Evolutionary conservation across 225 moss, liverwort and hornwort species (phyloP).

Genomic region (Takakia lepidozioides): DNA sequence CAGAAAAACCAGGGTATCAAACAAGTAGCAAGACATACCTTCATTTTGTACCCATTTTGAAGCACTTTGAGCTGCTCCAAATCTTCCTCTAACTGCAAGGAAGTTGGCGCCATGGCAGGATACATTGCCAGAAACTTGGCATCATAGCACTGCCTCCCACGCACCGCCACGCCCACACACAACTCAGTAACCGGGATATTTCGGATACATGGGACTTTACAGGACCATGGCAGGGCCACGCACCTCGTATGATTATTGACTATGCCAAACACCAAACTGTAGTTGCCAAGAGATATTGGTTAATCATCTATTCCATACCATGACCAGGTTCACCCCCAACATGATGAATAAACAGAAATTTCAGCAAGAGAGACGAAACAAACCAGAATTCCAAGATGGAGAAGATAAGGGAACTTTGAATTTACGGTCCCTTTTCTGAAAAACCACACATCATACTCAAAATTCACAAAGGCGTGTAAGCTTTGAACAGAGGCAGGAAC

Average conservation of each 20-base stretch:
- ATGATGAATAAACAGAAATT: no score
- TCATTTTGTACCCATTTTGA: conserved; percentile 86
- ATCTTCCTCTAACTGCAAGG: conserved; percentile 85
- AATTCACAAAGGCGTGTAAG: no score
- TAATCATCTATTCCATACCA: no score
- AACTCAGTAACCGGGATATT: conserved; percentile 1
- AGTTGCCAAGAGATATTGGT: background rate
- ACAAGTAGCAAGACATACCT: conserved; percentile 26
- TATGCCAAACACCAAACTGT: background rate
- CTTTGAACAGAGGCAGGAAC: no score
- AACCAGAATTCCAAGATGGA: conserved; percentile 93
- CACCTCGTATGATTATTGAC: no score
- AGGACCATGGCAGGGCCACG: no score
- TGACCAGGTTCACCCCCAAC: no score
- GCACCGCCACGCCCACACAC: conserved; percentile 12
- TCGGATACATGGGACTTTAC: no score
- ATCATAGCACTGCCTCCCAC: conserved; percentile 82
- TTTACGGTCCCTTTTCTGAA: conserved; percentile 56
- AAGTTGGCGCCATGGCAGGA: conserved; percentile 59
- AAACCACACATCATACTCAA: no score
- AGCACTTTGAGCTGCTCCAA: conserved; percentile 96
- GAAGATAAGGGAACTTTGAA: conserved; percentile 74
- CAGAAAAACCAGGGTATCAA: no score
- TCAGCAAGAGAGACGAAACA: no score
- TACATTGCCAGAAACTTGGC: conserved; percentile 70